Conservation (phyloP, 2,329 filamentous ascomycete species). For the Ceratocystis smalleyi region DNA sequence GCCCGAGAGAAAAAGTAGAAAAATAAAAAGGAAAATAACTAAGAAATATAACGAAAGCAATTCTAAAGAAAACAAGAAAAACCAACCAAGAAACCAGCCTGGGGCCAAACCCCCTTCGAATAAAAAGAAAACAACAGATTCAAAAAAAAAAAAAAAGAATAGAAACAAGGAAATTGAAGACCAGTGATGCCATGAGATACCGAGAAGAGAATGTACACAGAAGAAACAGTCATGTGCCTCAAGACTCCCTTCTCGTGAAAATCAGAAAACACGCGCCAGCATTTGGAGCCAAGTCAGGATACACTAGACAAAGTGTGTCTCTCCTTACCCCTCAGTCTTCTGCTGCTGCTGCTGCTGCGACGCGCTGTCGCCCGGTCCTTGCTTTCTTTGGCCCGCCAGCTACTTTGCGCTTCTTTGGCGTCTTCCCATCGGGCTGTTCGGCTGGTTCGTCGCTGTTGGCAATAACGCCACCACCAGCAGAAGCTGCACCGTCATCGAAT, state of each 20-base stretch:
- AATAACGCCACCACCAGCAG: conserved; percentile 58
- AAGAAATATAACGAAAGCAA: conserved; percentile 1
- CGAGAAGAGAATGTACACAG: no score
- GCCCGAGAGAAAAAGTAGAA: not conserved
- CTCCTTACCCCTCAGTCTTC: conserved; percentile 33
- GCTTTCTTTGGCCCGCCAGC: conserved; percentile 34
- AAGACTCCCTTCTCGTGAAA: no score
- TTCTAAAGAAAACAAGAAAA: not conserved
- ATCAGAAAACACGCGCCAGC: no score
- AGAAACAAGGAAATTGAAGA: no score
- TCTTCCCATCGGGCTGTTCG: conserved; percentile 35
- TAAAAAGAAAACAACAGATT: not conserved
- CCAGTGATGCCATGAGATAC: no score
- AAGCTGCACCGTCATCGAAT: conserved; percentile 76
- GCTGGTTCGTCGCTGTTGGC: conserved; percentile 58
- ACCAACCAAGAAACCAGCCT: not conserved
- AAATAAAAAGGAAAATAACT: not conserved
- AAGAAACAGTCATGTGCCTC: no score
- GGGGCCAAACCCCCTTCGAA: not conserved
- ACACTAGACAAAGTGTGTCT: not conserved
- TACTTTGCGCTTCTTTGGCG: conserved; percentile 42
- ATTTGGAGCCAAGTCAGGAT: not conserved
- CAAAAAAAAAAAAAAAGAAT: not conserved
- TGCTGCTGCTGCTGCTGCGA: conserved; percentile 45
- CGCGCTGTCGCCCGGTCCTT: conserved; percentile 51